Percentiles rank a stretch among this genome's conserved stretches.
These are phyloP conservation scores for Polyrhizophydium stewartii DNA, from an alignment of 371 early-diverging fungal genomes.

Conservation along the genomic window DNA sequence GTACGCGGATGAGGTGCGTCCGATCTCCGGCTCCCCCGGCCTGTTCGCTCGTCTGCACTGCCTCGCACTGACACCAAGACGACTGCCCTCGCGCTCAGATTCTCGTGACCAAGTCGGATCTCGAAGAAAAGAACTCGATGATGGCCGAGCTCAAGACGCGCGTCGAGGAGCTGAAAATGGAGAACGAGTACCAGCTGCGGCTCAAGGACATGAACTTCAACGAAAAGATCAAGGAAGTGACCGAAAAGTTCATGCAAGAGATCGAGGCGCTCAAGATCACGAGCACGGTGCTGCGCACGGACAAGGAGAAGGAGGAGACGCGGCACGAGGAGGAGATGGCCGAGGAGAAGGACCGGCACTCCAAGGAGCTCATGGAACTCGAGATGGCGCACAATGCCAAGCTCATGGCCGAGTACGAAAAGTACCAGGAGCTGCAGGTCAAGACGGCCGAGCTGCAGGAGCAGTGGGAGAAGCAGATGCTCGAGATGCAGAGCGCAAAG, in stretches of 20 bases:
- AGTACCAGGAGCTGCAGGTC: slow-evolving; percentile 45
- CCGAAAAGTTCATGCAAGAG: slow-evolving; percentile 52
- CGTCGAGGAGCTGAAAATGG: slow-evolving; percentile 55
- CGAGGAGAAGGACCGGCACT: slow-evolving; percentile 42
- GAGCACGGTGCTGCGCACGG: slow-evolving; percentile 40
- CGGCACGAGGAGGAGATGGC: slow-evolving; percentile 42
- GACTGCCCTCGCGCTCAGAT: slow-evolving; percentile 28
- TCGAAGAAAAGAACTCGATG: slow-evolving; percentile 45
- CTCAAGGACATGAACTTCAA: slow-evolving; percentile 50
- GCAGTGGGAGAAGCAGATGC: slow-evolving; percentile 48
- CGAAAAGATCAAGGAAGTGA: slow-evolving; percentile 50
- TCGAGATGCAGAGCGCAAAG: slow-evolving; percentile 38
- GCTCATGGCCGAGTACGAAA: slow-evolving; percentile 54
- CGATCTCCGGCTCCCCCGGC: not conserved
- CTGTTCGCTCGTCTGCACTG: not conserved
- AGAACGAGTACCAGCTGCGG: slow-evolving; percentile 53
- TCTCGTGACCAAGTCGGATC: slow-evolving; percentile 48
- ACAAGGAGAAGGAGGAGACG: slow-evolving; percentile 51
- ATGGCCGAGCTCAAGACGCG: slow-evolving; percentile 45
- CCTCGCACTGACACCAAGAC: not conserved
- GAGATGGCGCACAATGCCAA: slow-evolving; percentile 42
- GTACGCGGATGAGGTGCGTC: slow-evolving; percentile 39
- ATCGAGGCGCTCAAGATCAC: slow-evolving; percentile 51
- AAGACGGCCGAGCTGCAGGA: slow-evolving; percentile 39
- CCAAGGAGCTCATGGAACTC: slow-evolving; percentile 42